Evolutionary conservation across 2,329 filamentous ascomycete species (phyloP), one percentile per base, ranked within the genome.

Genomic region (Bipolaris bicolor): DNA sequence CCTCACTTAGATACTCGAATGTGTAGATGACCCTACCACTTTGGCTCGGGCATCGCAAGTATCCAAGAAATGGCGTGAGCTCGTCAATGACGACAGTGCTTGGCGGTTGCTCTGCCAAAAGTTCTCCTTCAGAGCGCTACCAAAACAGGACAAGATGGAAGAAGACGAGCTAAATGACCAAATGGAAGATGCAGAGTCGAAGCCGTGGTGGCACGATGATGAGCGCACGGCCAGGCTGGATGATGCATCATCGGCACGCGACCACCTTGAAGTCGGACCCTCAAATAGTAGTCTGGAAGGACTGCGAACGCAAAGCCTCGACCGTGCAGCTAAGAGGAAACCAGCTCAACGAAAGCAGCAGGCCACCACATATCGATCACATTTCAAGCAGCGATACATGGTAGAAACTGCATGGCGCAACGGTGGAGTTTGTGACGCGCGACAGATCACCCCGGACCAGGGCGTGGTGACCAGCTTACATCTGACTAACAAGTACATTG

Each of bases 41-140:
- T 83, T 99, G 45, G 94, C 93, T 37, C 86, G 95, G 73, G 91
- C 95, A 50, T 97, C 94, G 5, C 94, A 98, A 76, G 95, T 99
- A n/a, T 99, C 95, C 52, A 88, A 88, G 63, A 86, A 93, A 75
- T 99, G 95, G 95, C 86, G 91, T 62, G 93, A 97, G 76, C 83
- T 99, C 7, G 83, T 99, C 48, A 94, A 90, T 72, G 95, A 99
- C 76, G 95, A 99, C 76, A 93, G 97, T 79, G 96, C 95, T 1
- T 99, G 95, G 95, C 97, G 97, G 80, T 92, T 95, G 60, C 84
- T 99, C 18, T 98, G 94, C 75, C 92, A 96, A 64, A 97, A 97
- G 78, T 94, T 97, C 76, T 92, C 95, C 60, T 99, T 97, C 76
- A 87, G 85, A 47, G 77, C 82, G 49, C 74, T 84, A 49, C 82